phyloP scores from a whole-genome alignment of 2,329 filamentous ascomycete genomes.

The Penicillium concentricum region DNA sequence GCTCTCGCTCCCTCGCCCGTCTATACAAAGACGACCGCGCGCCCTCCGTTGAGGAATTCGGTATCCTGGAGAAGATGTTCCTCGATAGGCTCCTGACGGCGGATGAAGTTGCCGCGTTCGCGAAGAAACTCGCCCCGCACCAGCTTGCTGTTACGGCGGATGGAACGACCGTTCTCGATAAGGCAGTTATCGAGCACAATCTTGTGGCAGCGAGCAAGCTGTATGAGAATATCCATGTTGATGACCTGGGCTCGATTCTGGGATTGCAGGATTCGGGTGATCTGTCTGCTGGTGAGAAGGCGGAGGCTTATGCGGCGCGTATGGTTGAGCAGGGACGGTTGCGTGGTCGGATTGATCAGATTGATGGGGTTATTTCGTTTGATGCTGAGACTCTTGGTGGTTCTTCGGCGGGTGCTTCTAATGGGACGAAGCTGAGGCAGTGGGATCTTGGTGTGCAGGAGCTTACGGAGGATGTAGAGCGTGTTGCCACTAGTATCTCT shows the following conservation, averaged over 20 bases:
- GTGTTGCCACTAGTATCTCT: slow-evolving; percentile 76
- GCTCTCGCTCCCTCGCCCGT: slow-evolving; percentile 74
- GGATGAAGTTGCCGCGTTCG: slow-evolving; percentile 83
- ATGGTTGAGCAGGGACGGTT: slow-evolving; percentile 96
- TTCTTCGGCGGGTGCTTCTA: slow-evolving; percentile 43
- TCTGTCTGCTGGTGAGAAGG: slow-evolving; percentile 62
- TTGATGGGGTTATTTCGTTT: slow-evolving; percentile 84
- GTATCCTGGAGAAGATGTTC: slow-evolving; percentile 97
- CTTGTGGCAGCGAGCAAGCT: slow-evolving; percentile 78
- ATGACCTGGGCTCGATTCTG: slow-evolving; percentile 72
- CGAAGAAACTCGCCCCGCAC: slow-evolving; percentile 75
- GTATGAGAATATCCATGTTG: slow-evolving; percentile 74
- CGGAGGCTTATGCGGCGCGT: slow-evolving; percentile 84
- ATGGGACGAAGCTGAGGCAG: slow-evolving; percentile 70
- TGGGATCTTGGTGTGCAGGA: slow-evolving; percentile 90
- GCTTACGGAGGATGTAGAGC: slow-evolving; percentile 85
- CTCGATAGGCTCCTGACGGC: slow-evolving; percentile 79
- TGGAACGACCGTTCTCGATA: slow-evolving; percentile 87
- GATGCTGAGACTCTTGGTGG: slow-evolving; percentile 68
- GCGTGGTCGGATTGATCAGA: slow-evolving; percentile 88
- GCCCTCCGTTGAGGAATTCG: slow-evolving; percentile 71
- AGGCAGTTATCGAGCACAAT: slow-evolving; percentile 95
- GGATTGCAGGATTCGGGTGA: slow-evolving; percentile 61
- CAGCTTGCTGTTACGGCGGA: slow-evolving; percentile 88
- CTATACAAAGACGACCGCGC: slow-evolving; percentile 93